Percentiles rank a stretch among this genome's conserved stretches.
These are phyloP conservation scores for Mucor mucedo DNA, from an alignment of 371 early-diverging fungal genomes.

Conservation along the genomic window DNA sequence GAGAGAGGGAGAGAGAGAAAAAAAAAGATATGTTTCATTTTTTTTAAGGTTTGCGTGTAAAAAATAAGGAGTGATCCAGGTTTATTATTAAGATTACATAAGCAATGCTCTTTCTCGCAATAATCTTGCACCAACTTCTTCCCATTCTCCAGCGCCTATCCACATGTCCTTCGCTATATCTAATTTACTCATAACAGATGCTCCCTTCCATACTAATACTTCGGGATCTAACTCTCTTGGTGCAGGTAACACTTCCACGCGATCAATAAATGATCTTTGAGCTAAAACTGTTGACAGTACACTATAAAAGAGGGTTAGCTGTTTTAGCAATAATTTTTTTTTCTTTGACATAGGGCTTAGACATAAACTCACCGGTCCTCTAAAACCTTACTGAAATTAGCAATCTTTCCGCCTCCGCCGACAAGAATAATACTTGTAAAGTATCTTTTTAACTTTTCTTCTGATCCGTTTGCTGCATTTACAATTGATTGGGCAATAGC, in stretches of 20 bases:
- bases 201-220: slow-evolving; percentile 92
- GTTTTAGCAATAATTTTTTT: not conserved
- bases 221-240: slow-evolving; percentile 89
- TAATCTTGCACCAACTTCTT: slow-evolving; percentile 67
- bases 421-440: slow-evolving; percentile 81
- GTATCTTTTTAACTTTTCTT: slow-evolving; percentile 74
- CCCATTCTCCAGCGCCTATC: slow-evolving; percentile 80
- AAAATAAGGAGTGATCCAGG: not conserved
- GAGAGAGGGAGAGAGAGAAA: not conserved
- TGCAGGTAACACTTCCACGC: slow-evolving; percentile 76
- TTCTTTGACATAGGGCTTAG: not conserved
- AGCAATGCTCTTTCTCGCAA: slow-evolving; percentile 74
- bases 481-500: slow-evolving; percentile 81
- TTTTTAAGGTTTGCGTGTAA: not conserved
- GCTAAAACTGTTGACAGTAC: slow-evolving; percentile 47
- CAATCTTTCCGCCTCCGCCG: slow-evolving; percentile 84
- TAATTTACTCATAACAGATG: slow-evolving; percentile 77
- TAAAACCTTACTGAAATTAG: slow-evolving; percentile 72
- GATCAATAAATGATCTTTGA: slow-evolving; percentile 57
- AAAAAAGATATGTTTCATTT: not conserved
- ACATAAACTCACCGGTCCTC: slow-evolving; percentile 63
- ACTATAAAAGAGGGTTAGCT: slow-evolving; percentile 11
- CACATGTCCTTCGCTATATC: slow-evolving; percentile 84
- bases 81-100: slow-evolving; percentile 44
- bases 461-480: slow-evolving; percentile 62